phyloP scores from a whole-genome alignment of 768 basidiomycete species.

The Kwoniella bestiolae region DNA sequence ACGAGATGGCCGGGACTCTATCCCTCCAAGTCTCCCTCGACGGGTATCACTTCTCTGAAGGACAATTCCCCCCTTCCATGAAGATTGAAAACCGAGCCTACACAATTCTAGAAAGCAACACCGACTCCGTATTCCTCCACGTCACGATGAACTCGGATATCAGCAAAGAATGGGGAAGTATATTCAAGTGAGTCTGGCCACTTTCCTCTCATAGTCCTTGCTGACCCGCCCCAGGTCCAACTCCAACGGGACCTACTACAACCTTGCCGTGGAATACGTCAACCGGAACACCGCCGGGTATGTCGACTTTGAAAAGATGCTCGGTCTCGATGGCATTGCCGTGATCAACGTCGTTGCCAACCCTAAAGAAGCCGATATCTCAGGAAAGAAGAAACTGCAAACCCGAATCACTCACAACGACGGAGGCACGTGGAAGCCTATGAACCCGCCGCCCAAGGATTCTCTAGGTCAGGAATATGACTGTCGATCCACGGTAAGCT shows the following conservation, averaged over 20 bases:
- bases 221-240: constrained; percentile 75
- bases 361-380: constrained; percentile 71
- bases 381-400: constrained; percentile 75
- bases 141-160: constrained; percentile 84
- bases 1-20: constrained; percentile 62
- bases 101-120: constrained; percentile 91
- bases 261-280: constrained; percentile 79
- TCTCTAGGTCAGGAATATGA: constrained; percentile 73
- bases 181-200: constrained; percentile 58
- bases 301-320: constrained; percentile 98
- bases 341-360: constrained; percentile 89
- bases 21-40: constrained; percentile 92
- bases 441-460: constrained; percentile 75
- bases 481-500: constrained; percentile 69
- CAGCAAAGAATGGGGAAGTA: constrained; percentile 81
- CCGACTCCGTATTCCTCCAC: constrained; percentile 90
- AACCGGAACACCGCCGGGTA: constrained; percentile 87
- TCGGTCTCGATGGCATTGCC: constrained; percentile 93
- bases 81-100: constrained; percentile 89
- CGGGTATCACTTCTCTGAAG: constrained; percentile 79
- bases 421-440: constrained; percentile 87
- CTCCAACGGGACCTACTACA: constrained; percentile 97
- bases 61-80: constrained; percentile 88
- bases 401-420: constrained; percentile 95
- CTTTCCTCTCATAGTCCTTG: background rate